A percentile compares a stretch with the other conserved stretches of the same genome.
These are phyloP conservation scores for Hypoxylon sp. DNA, from an alignment of 2,329 filamentous ascomycete species.

Conservation along the genomic window DNA sequence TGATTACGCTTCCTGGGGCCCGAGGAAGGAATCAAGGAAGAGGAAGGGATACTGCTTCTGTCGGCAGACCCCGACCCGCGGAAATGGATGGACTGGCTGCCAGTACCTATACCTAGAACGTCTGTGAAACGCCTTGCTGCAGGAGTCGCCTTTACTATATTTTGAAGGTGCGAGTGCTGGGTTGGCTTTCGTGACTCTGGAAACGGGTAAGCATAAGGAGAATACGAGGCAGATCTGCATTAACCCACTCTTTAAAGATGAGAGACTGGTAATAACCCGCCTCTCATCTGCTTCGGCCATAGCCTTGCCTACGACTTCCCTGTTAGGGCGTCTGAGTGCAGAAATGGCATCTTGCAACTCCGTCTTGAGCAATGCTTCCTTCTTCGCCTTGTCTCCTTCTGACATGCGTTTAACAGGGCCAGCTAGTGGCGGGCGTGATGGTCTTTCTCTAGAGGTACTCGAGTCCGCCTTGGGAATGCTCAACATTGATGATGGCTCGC, in stretches of 20 bases:
- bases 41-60: slow-evolving; percentile 51
- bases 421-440: slow-evolving; percentile 51
- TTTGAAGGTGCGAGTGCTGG: slow-evolving; percentile 53
- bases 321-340: slow-evolving; percentile 79
- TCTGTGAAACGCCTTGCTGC: slow-evolving; percentile 67
- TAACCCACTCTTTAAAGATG: slow-evolving; percentile 62
- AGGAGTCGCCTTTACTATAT: slow-evolving; percentile 69
- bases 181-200: slow-evolving; percentile 66
- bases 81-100: slow-evolving; percentile 46
- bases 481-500: slow-evolving; percentile 67
- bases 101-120: slow-evolving; percentile 51
- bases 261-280: slow-evolving; percentile 62
- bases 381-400: slow-evolving; percentile 69
- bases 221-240: not conserved
- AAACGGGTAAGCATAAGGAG: slow-evolving; percentile 47
- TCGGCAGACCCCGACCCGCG: slow-evolving; percentile 39
- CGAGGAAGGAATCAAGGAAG: slow-evolving; percentile 58
- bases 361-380: slow-evolving; percentile 74
- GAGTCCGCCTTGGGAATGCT: slow-evolving; percentile 60
- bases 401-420: slow-evolving; percentile 62
- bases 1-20: slow-evolving; percentile 51
- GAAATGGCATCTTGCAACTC: slow-evolving; percentile 80
- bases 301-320: slow-evolving; percentile 74
- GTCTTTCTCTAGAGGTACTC: slow-evolving; percentile 59
- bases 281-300: slow-evolving; percentile 75